Conservation (phyloP, 768 basidiomycete species). For the Kwoniella sp. region DNA sequence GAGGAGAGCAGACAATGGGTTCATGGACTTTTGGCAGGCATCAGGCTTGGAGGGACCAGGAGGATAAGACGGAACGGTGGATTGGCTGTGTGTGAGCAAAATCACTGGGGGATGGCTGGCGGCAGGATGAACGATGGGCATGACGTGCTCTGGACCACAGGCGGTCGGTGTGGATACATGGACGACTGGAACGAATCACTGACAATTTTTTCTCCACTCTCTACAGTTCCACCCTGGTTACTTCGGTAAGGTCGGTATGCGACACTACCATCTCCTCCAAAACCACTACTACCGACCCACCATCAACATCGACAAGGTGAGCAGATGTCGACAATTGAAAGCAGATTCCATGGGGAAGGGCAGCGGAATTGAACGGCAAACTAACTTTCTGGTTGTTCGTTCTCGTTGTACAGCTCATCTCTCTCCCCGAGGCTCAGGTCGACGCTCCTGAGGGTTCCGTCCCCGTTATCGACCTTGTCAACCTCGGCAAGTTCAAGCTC, state of each 20-base stretch:
- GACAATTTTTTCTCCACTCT: constrained; percentile 10
- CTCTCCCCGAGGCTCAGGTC: constrained; percentile 55
- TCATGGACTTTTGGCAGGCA: no score
- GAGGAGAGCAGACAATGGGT: no score
- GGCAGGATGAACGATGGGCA: not conserved
- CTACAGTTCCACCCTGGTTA: constrained; percentile 93
- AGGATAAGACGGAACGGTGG: not conserved
- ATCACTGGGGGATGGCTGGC: not conserved
- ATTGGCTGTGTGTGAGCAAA: not conserved
- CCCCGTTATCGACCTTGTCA: constrained; percentile 79
- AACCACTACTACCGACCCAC: constrained; percentile 89
- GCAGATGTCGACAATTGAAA: constrained; percentile 8
- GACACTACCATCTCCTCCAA: constrained; percentile 92
- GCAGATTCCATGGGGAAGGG: not conserved
- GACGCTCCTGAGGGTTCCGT: constrained; percentile 61
- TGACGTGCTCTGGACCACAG: not conserved
- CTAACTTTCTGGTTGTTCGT: not conserved
- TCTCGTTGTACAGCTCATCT: constrained; percentile 51
- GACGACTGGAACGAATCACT: constrained; percentile 1
- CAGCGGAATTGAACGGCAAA: not conserved
- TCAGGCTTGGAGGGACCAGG: not conserved
- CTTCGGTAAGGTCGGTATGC: constrained; percentile 99
- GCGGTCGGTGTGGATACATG: not conserved
- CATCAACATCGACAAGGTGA: constrained; percentile 93
- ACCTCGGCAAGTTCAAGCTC: constrained; percentile 56